These are phyloP conservation scores for Rhodomyrtus psidioides DNA, from an alignment of 441 rosid species.

Conservation along the genomic window DNA sequence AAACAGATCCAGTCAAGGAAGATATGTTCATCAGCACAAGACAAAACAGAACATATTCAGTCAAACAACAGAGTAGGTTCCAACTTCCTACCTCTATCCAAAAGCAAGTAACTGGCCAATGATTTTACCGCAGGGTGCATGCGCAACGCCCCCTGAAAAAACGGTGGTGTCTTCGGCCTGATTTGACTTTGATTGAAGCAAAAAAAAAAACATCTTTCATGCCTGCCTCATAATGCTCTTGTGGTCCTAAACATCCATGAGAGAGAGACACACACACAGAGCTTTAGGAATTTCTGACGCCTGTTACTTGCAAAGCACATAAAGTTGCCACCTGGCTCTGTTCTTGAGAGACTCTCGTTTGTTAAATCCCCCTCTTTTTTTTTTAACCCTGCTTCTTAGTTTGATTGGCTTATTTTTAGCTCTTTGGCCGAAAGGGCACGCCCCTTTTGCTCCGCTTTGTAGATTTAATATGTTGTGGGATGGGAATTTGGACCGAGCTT, in stretches of 20 bases:
- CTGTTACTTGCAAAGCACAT: neutral
- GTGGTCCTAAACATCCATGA: neutral
- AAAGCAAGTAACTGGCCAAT: neutral
- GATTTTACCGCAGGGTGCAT: neutral
- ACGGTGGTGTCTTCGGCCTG: neutral
- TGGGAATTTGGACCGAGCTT: neutral
- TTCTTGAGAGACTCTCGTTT: neutral
- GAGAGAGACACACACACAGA: neutral
- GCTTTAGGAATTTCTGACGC: neutral
- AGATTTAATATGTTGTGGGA: neutral
- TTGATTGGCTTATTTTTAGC: neutral
- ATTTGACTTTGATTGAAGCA: neutral
- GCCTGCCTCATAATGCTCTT: neutral
- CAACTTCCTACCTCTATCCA: neutral
- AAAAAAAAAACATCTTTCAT: neutral
- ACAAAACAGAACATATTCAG: neutral
- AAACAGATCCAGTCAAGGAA: neutral
- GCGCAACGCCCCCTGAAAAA: neutral
- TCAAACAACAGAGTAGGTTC: neutral
- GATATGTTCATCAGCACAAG: neutral
- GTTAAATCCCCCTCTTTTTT: neutral
- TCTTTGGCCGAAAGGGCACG: constrained; percentile 18
- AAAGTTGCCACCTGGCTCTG: neutral
- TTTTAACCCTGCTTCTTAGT: neutral
- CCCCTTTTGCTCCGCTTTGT: neutral